Evolutionary conservation across 2,329 filamentous ascomycete genomes (phyloP).

Genomic region (Cladophialophora psammophila): DNA sequence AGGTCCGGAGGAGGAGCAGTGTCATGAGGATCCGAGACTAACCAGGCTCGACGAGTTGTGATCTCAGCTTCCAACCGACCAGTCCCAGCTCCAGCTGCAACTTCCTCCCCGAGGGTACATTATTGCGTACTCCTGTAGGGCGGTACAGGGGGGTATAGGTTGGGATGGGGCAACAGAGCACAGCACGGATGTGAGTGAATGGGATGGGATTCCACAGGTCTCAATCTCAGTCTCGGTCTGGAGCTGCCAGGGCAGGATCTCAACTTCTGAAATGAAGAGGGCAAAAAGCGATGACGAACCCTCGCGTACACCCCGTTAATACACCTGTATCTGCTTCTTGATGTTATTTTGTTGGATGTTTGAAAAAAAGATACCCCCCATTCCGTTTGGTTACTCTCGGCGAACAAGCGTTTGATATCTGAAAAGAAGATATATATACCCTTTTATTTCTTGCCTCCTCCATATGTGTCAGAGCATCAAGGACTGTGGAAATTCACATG

Average conservation of each 20-base stretch:
- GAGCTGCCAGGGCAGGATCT: too few relatives aligned
- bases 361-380: neutral
- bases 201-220: too few relatives aligned
- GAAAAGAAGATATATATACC: neutral
- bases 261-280: too few relatives aligned
- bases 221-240: too few relatives aligned
- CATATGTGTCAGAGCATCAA: too few relatives aligned
- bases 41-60: neutral
- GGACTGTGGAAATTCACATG: too few relatives aligned
- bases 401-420: neutral
- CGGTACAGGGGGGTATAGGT: too few relatives aligned
- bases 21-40: slow-evolving; percentile 4
- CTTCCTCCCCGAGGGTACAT: neutral
- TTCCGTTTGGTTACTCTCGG: neutral
- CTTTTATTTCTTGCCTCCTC: too few relatives aligned
- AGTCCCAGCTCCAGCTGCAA: neutral
- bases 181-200: too few relatives aligned
- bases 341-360: neutral
- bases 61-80: neutral
- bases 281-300: too few relatives aligned
- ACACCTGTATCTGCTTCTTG: neutral
- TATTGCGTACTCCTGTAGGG: neutral
- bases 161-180: too few relatives aligned
- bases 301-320: too few relatives aligned
- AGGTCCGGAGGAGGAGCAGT: slow-evolving; percentile 10